A percentile compares a stretch with the other conserved stretches of the same genome.
Conservation (phyloP, 805 yeast genomes). For the Zygoascus biomembranicola region DNA sequence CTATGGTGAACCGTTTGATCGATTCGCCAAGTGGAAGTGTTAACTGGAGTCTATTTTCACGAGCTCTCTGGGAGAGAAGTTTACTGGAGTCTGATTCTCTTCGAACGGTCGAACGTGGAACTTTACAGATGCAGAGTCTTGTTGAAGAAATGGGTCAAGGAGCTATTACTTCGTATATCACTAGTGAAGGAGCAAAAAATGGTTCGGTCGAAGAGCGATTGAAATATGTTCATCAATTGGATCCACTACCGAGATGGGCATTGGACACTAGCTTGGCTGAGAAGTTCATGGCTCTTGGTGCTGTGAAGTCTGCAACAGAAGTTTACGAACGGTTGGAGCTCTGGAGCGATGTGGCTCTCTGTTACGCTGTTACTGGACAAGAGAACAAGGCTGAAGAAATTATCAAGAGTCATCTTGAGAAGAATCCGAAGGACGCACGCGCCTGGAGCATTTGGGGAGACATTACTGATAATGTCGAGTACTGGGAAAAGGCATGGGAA, state of each 20-base stretch:
- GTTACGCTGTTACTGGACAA: constrained; percentile 80
- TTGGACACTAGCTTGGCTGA: constrained; percentile 80
- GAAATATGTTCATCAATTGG: constrained; percentile 62
- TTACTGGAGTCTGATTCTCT: constrained; percentile 70
- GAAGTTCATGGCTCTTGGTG: constrained; percentile 76
- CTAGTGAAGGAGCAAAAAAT: constrained; percentile 11
- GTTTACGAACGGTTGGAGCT: constrained; percentile 73
- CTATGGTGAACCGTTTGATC: constrained; percentile 67
- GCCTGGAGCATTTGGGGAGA: constrained; percentile 83
- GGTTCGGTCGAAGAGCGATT: constrained; percentile 44
- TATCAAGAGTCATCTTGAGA: constrained; percentile 43
- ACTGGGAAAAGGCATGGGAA: constrained; percentile 86
- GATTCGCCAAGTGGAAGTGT: constrained; percentile 36
- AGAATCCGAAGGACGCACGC: constrained; percentile 69
- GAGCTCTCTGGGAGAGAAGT: constrained; percentile 88
- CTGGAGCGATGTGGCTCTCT: constrained; percentile 78
- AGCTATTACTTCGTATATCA: constrained; percentile 37
- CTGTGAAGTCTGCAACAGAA: constrained; percentile 77
- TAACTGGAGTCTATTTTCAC: constrained; percentile 71
- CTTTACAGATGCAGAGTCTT: constrained; percentile 82
- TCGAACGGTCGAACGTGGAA: constrained; percentile 88
- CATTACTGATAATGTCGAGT: constrained; percentile 54
- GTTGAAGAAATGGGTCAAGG: constrained; percentile 80
- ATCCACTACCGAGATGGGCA: constrained; percentile 76
- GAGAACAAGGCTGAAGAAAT: constrained; percentile 57